Evolutionary conservation across 116 monocot species (phyloP), one percentile per base, ranked within the genome.

Genomic region (Iris pallida): DNA sequence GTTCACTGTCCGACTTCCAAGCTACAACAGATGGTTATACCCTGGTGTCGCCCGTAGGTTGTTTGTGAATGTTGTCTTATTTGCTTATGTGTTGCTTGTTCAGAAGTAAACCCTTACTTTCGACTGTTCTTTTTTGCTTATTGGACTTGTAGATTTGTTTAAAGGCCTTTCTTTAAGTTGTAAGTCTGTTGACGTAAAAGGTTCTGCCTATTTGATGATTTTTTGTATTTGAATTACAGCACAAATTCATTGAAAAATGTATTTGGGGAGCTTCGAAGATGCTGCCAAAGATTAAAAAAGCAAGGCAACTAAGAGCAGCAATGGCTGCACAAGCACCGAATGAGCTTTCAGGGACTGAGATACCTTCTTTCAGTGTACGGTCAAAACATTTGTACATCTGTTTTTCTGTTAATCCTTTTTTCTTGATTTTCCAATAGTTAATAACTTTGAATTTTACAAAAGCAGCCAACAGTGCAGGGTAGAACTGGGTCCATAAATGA

Each of bases 211-310:
- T 8, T 5, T 58, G 20, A 10, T 40, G 40, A 1, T 45, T 62
- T 41, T 53, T 40, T 66, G n/a, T 57, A 68, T 69, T 73, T 69
- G 14, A 20, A 54, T 46, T 78, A 18, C 88, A 99, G 99, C 99
- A 99, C 73, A 99, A 93, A 68, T 93, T 99, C 75, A 86, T 90
- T 69, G 99, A 99, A 64, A 99, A 86, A 68, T 86, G 88, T 61
- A 82, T 77, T 9, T 75, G 69, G 69, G 93, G 90, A 75, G 99
- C 99, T 76, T 84, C 86, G 4, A 92, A 90, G 64, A 90, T 99
- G 88, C 57, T 90, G 20, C 84, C 93, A 41, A 93, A 90, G 76
- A 81, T 99, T 16, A 82, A 93, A 75, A 85, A 83, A 70, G 93
- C 99, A 61, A 84, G 85, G 73, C 83, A 99, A 54, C 78, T 93